Base-by-base conservation (phyloP, 257 asterid genomes). In the Agastache rugosa region DNA sequence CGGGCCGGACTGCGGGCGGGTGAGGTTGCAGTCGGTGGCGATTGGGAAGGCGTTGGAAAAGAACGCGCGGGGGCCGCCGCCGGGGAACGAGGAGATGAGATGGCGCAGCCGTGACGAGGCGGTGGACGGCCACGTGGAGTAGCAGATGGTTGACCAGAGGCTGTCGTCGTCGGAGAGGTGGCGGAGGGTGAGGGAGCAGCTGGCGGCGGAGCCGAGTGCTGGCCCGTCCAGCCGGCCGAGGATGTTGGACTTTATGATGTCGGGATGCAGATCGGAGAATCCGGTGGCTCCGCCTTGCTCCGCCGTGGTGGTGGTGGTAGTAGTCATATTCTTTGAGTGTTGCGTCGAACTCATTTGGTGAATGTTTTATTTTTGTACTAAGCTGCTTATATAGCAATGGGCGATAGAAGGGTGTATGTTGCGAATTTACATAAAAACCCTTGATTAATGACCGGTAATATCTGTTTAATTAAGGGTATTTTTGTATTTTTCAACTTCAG, bases 91-190 rank as follows among this genome's bases (percentile, higher is more conserved):
- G 64, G 96, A 79, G 67, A 90, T 78, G 78, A 85, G n/a, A 53
- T 76, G 64, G 62, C 76, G 60, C 75, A 89, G 81, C 4, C 72
- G 85, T 8, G 84, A 62, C n/a, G 86, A 31, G 65, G 75, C 4
- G 12, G 97, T 90, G 27, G 97, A 93, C 2, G 98, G 98, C 97
- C 97, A 93, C 44, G 94, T 87, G 54, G 85, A 74, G 75, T 67
- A 84, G 83, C 98, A 93, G 14, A 79, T 70, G 62, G 70, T 2
- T 60, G 80, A 75, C 97, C 97, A 93, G 61, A 91, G 76, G 76
- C 74, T 48, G 29, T 74, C 72, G 27, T 81, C 81, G 81, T 88
- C 71, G 79, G 93, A 87, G 45, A 91, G 87, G 34, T 20, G 81
- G 81, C 72, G 93, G 85, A 93, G 87, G 2, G 85, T 56, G 80